Evolutionary conservation across 1,284 basidiomycete genomes (phyloP).

Genomic region (Trametes pubescens): DNA sequence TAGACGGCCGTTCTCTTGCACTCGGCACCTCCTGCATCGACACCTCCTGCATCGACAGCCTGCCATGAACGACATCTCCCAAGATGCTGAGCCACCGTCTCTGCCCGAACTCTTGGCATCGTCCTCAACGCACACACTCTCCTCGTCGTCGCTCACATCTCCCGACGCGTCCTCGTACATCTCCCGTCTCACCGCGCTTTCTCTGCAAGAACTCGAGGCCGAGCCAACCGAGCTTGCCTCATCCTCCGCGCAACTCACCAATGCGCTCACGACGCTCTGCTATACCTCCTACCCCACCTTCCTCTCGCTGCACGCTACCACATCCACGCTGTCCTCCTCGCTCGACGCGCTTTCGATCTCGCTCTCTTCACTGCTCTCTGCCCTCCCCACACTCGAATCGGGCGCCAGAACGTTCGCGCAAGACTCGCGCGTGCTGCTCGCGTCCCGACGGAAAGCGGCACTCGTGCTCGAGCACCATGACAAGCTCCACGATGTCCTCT

Average conservation of each 20-base stretch:
- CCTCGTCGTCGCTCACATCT: constrained; percentile 28
- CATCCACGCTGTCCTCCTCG: constrained; percentile 70
- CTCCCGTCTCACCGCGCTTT: constrained; percentile 67
- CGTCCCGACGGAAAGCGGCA: constrained; percentile 75
- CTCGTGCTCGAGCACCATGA: constrained; percentile 91
- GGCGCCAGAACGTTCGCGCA: constrained; percentile 71
- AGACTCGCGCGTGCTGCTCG: constrained; percentile 63
- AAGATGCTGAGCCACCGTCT: constrained; percentile 23
- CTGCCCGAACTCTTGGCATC: constrained; percentile 29
- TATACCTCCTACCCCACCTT: constrained; percentile 91
- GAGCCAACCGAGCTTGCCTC: constrained; percentile 81
- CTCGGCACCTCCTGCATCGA: not conserved
- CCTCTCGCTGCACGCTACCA: constrained; percentile 81
- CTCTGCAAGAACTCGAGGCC: constrained; percentile 69
- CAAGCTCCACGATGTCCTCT: constrained; percentile 89
- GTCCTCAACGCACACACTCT: constrained; percentile 23
- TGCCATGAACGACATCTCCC: constrained; percentile 7
- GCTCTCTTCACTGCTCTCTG: constrained; percentile 70
- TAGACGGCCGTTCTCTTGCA: not conserved
- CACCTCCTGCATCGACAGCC: not conserved
- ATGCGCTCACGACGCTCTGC: constrained; percentile 87
- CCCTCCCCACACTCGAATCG: constrained; percentile 77
- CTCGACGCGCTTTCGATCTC: constrained; percentile 72
- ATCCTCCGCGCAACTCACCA: constrained; percentile 84
- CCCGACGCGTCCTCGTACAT: constrained; percentile 56